A percentile compares a stretch with the other conserved stretches of the same genome.
These are phyloP conservation scores for Pouteria campechiana DNA, from an alignment of 179 eudicot genomes.

Conservation along the genomic window DNA sequence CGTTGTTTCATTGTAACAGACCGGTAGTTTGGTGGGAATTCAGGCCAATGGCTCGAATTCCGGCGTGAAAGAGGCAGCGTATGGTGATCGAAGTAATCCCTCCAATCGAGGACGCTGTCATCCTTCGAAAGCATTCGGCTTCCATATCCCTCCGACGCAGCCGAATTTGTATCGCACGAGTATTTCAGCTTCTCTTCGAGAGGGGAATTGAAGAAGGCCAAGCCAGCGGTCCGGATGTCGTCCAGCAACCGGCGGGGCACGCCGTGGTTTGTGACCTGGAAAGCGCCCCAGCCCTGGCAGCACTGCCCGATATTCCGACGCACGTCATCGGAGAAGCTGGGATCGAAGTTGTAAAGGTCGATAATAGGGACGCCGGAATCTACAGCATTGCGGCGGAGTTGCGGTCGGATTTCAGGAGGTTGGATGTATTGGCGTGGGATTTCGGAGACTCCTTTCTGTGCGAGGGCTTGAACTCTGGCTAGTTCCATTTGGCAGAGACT, in stretches of 20 bases:
- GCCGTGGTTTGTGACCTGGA: conserved; percentile 67
- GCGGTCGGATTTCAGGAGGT: conserved; percentile 36
- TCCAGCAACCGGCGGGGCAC: conserved; percentile 34
- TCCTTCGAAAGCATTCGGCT: conserved; percentile 62
- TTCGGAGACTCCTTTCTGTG: conserved; percentile 9
- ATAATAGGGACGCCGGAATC: conserved; percentile 27
- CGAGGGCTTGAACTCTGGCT: conserved; percentile 44
- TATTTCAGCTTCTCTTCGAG: conserved; percentile 43
- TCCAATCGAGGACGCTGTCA: conserved; percentile 86
- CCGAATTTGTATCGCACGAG: conserved; percentile 25
- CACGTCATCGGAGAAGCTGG: background rate
- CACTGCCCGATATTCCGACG: conserved; percentile 22
- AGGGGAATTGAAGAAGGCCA: conserved; percentile 41
- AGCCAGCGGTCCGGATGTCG: conserved; percentile 41
- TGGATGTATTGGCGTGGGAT: conserved; percentile 68
- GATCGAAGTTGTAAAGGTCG: conserved; percentile 26
- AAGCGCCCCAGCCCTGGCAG: conserved; percentile 81
- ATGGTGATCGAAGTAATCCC: conserved; percentile 94
- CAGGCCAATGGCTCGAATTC: conserved; percentile 57
- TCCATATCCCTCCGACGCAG: conserved; percentile 87
- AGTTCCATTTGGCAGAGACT: no score
- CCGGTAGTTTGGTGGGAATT: conserved; percentile 64
- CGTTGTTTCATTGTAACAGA: no score
- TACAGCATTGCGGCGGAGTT: conserved; percentile 5
- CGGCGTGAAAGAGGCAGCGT: conserved; percentile 65